Evolutionary conservation across 2,329 filamentous ascomycete genomes (phyloP).

Genomic region (Colletotrichum cordylinicola): DNA sequence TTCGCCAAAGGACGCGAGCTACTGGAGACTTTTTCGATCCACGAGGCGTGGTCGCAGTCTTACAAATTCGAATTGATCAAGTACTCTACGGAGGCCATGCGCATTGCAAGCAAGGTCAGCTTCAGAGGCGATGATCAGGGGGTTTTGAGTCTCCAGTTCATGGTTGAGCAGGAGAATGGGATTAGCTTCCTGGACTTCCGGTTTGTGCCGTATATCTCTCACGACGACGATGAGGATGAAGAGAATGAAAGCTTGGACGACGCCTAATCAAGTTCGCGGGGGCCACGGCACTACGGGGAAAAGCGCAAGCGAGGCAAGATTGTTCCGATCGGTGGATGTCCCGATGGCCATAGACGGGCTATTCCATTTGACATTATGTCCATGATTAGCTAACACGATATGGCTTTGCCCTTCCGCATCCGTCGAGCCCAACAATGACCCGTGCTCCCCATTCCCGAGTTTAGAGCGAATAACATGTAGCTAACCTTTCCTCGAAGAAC

Average conservation of each 20-base stretch:
- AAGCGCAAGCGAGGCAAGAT: background rate
- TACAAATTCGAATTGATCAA: slow-evolving; percentile 91
- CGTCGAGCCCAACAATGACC: background rate
- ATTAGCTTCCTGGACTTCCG: slow-evolving; percentile 83
- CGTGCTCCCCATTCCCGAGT: slow-evolving; percentile 8
- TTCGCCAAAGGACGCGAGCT: slow-evolving; percentile 70
- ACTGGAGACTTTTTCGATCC: slow-evolving; percentile 76
- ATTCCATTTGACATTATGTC: background rate
- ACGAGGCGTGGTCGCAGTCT: slow-evolving; percentile 66
- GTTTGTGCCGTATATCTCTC: slow-evolving; percentile 75
- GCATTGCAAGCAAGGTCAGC: slow-evolving; percentile 89
- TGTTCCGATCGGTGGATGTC: background rate
- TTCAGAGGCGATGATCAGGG: slow-evolving; percentile 87
- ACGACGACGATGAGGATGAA: slow-evolving; percentile 59
- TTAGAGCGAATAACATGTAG: background rate
- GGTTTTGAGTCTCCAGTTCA: slow-evolving; percentile 92
- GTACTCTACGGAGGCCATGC: slow-evolving; percentile 90
- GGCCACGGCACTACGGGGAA: background rate
- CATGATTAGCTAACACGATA: background rate
- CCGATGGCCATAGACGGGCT: background rate
- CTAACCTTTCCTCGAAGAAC: background rate
- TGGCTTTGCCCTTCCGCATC: background rate
- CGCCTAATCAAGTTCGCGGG: background rate
- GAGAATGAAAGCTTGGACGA: background rate
- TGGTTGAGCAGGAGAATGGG: slow-evolving; percentile 83